phyloP scores from a whole-genome alignment of 495 filamentous ascomycete genomes.

The Cladorrhinum samala region DNA sequence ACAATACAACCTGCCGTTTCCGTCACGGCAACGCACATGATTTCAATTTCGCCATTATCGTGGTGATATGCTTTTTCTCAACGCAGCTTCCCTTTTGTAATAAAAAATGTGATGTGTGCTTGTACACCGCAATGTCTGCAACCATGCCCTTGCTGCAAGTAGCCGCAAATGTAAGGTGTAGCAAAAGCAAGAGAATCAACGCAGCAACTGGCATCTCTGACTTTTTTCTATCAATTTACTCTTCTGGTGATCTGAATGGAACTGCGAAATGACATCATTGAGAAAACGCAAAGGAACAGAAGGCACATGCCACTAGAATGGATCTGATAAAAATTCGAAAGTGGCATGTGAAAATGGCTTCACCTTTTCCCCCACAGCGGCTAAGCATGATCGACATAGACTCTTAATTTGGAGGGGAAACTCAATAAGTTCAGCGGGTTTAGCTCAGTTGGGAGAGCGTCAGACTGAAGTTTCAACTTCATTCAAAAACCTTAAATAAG shows the following conservation, averaged over 20 bases:
- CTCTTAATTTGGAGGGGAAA: no score
- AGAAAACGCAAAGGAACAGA: not conserved
- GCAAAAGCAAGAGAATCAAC: no score
- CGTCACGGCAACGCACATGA: not conserved
- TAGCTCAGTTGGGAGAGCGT: constrained; percentile 24
- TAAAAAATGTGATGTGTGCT: not conserved
- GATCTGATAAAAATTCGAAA: not conserved
- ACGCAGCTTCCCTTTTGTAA: no score
- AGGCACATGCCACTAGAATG: not conserved
- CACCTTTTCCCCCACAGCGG: no score
- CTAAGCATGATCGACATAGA: no score
- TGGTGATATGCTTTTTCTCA: no score
- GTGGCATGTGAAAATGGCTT: constrained; percentile 2
- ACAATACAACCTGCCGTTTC: not conserved
- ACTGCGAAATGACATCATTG: not conserved
- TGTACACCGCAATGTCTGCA: no score
- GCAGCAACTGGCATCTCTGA: no score
- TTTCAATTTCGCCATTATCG: not conserved
- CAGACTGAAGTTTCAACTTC: constrained; percentile 15
- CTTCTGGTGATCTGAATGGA: not conserved
- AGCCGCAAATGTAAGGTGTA: not conserved
- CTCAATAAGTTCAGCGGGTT: constrained; percentile 19
- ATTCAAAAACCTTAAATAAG: constrained; percentile 3
- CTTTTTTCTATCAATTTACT: not conserved
- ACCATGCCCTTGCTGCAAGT: no score